These are phyloP conservation scores for Phalaenopsis hybrid DNA, from an alignment of 116 monocot genomes.

Conservation along the genomic window DNA sequence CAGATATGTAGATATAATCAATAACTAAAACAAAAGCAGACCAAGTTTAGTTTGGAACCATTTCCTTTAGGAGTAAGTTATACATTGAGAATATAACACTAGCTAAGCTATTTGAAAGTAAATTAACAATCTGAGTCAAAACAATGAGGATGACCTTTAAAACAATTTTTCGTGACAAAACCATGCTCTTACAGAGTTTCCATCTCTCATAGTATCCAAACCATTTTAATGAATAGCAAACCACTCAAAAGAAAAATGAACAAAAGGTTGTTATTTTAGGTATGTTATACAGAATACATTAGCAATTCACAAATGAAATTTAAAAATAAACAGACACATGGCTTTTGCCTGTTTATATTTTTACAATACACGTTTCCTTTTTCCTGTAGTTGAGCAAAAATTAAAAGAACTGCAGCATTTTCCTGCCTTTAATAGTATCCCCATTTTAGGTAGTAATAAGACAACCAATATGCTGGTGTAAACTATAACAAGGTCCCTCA, in stretches of 20 bases:
- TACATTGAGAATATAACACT: background rate
- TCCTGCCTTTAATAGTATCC: background rate
- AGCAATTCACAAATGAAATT: background rate
- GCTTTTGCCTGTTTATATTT: background rate
- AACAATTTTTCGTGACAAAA: background rate
- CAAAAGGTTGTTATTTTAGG: background rate
- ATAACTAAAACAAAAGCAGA: slow-evolving; percentile 1
- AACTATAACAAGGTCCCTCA: background rate
- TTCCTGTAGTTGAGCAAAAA: background rate
- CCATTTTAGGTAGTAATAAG: background rate
- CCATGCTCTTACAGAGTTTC: background rate
- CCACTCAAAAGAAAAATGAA: too few relatives aligned
- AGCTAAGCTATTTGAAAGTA: background rate
- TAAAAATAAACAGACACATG: background rate
- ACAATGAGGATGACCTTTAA: background rate
- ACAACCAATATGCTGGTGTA: background rate
- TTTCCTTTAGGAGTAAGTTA: background rate
- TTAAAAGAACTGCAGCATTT: background rate
- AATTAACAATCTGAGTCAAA: background rate
- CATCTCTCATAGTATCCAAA: too few relatives aligned
- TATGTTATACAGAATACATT: background rate
- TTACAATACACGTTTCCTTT: background rate
- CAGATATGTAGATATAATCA: background rate
- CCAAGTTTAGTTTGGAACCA: background rate
- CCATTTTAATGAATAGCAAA: too few relatives aligned